Percentiles rank a stretch among this genome's conserved stretches.
phyloP scores from a whole-genome alignment of 2,329 filamentous ascomycete genomes.

The Parastagonospora avenae region DNA sequence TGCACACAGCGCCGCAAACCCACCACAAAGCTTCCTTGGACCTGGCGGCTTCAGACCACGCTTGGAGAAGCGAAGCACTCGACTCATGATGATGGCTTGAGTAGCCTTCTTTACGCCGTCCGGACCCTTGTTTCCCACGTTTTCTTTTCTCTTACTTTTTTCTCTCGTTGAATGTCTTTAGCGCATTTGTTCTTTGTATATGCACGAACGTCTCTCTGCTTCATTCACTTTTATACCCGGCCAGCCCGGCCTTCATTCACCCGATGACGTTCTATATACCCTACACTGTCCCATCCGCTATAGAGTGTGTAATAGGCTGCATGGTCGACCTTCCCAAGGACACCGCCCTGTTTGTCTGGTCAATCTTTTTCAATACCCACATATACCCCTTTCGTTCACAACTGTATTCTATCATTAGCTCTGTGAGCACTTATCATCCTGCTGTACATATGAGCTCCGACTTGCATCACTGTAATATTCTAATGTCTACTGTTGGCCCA shows the following conservation, averaged over 20 bases:
- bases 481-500: conserved; percentile 18
- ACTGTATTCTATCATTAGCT: conserved; percentile 7
- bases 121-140: conserved; percentile 1
- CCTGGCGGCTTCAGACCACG: conserved; percentile 42
- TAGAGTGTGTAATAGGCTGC: not conserved
- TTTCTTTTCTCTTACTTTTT: conserved; percentile 6
- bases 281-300: conserved; percentile 9
- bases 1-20: conserved; percentile 64
- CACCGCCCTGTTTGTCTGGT: no score
- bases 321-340: no score
- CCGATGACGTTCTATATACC: conserved; percentile 5
- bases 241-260: conserved; percentile 23
- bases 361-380: not conserved
- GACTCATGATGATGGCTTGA: conserved; percentile 58
- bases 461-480: conserved; percentile 18
- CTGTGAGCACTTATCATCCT: conserved; percentile 9
- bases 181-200: conserved; percentile 13
- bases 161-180: conserved; percentile 11
- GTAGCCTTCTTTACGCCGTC: conserved; percentile 3
- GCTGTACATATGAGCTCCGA: conserved; percentile 24
- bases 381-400: conserved; percentile 19
- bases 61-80: conserved; percentile 56
- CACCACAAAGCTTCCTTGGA: conserved; percentile 45
- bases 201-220: conserved; percentile 18
- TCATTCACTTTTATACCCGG: conserved; percentile 28